Conservation (phyloP, 148 eudicot genomes). For the Cornus controversa region DNA sequence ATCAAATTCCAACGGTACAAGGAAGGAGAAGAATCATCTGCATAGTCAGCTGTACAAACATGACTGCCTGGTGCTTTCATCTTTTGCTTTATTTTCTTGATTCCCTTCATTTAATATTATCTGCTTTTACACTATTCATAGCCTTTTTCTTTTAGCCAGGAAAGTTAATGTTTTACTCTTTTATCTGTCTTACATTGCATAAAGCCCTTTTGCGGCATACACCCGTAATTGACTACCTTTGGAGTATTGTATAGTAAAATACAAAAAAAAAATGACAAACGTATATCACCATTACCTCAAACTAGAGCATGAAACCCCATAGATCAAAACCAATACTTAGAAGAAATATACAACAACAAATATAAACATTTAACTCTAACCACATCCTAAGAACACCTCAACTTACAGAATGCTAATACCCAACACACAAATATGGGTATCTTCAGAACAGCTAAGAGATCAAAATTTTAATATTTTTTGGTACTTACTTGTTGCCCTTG, state of each 20-base stretch:
- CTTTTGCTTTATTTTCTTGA: constrained; percentile 36
- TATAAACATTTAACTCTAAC: neutral
- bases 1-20: constrained; percentile 12
- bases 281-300: constrained; percentile 7
- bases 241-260: neutral
- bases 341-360: neutral
- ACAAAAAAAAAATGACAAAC: neutral
- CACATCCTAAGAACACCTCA: neutral
- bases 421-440: neutral
- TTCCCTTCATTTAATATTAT: constrained; percentile 27
- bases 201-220: neutral
- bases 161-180: neutral
- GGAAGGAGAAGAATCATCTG: constrained; percentile 21
- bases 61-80: constrained; percentile 20
- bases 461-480: neutral
- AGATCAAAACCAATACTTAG: constrained; percentile 1
- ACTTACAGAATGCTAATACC: neutral
- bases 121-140: constrained; percentile 21
- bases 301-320: neutral
- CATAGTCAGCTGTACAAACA: constrained; percentile 19
- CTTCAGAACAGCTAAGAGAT: neutral
- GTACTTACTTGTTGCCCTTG: constrained; percentile 80
- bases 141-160: neutral
- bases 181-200: constrained; percentile 3
- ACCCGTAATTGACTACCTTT: neutral